Base-by-base conservation (phyloP, 2,329 filamentous ascomycete species). In the Curvularia spicifera region DNA sequence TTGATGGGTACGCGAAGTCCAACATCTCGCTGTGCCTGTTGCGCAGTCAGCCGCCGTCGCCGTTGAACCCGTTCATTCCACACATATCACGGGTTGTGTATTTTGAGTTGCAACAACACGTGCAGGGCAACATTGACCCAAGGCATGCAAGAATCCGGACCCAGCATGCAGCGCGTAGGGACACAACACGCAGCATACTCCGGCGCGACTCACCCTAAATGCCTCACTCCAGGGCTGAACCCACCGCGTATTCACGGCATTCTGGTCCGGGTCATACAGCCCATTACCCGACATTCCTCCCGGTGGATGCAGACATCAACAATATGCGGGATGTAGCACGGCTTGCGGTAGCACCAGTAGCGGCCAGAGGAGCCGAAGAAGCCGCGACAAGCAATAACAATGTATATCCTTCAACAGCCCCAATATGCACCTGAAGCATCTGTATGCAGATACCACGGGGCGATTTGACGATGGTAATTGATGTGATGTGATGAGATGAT, bases 21-120 rank as follows among this genome's bases (percentile, higher is more conserved):
- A 40, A 88, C 77, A 78, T 90, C 87, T 72, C 87, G 78, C 72
- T 88, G 84, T 44, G 85, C 85, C 87, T 87, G 65, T 37, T 44
- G 29, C 28, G 10, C 24, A 9, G 60, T 71, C 49, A 71, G 65
- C 35, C 28, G n/a, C 24, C 20, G 24, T 28, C 29, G 22, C 5
- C 15, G 22, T 26, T 43, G 20, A 35, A 7, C 15, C 13, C 10
- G 15, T 18, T 4, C 13, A 15, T 26, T 43, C 43, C 44, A 42
- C 22, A 40, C 35, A 22, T 12, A 24, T 12, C 20, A 39, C 42
- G 28, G 48, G 39, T 24, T 31, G 33, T 28, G n/a, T 15, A 43
- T 29, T 4, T 24, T 29, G 12, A 24, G 35, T 33, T 33, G 29
- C n/a, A 5, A 18, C 33, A 35, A 15, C 37, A 31, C 24, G 20